Conservation (phyloP, 2,329 filamentous ascomycete species). For the Elsinoe batatas region DNA sequence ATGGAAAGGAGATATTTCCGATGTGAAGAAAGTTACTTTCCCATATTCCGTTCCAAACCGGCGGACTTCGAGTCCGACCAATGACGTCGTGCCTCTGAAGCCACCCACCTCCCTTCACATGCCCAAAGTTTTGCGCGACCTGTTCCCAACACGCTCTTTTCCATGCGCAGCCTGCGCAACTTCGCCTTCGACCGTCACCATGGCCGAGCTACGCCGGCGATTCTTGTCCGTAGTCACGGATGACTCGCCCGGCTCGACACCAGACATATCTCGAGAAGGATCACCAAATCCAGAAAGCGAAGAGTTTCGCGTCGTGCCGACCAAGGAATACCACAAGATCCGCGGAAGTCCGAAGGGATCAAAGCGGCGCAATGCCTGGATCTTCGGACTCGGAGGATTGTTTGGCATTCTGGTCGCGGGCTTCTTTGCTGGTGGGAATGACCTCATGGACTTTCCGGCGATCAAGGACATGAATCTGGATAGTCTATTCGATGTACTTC, state of each 20-base stretch:
- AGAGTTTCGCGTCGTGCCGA: conserved; percentile 44
- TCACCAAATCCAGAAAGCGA: conserved; percentile 29
- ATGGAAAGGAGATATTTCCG: not conserved
- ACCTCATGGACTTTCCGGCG: conserved; percentile 76
- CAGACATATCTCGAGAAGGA: conserved; percentile 31
- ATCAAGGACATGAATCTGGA: conserved; percentile 66
- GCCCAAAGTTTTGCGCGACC: not conserved
- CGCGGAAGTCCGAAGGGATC: conserved; percentile 27
- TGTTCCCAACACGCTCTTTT: not conserved
- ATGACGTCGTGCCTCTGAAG: conserved; percentile 2
- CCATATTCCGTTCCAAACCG: not conserved
- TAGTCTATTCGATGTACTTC: conserved; percentile 74
- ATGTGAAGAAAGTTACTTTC: not conserved
- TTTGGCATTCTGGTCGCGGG: conserved; percentile 82
- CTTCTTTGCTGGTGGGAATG: conserved; percentile 81
- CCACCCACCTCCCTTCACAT: conserved; percentile 1
- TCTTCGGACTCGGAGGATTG: conserved; percentile 81
- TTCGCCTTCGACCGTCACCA: conserved; percentile 10
- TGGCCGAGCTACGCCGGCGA: conserved; percentile 27
- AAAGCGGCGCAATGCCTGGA: conserved; percentile 68
- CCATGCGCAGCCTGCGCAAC: not conserved
- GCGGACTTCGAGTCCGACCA: not conserved
- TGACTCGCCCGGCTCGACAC: conserved; percentile 14
- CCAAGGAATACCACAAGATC: conserved; percentile 39
- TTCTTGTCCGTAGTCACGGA: conserved; percentile 25